phyloP scores from a whole-genome alignment of 352 stramenopile species.

The Pythium aphanidermatum region DNA sequence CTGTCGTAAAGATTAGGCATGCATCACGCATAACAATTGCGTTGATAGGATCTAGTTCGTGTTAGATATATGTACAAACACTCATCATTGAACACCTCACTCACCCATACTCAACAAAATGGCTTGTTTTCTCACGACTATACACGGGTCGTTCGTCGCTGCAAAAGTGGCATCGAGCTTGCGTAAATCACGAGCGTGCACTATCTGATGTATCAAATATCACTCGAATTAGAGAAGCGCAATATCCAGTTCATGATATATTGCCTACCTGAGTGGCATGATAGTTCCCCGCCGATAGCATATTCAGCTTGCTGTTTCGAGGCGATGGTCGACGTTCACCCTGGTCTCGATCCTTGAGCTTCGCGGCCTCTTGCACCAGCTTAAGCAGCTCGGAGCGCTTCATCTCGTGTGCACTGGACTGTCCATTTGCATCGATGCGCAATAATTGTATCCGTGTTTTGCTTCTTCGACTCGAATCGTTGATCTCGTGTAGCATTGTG shows the following conservation, averaged over 20 bases:
- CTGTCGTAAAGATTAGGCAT: conserved; percentile 44
- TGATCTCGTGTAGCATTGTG: neutral
- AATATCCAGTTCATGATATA: neutral
- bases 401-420: neutral
- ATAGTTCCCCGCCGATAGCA: conserved; percentile 8
- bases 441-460: too few species aligned
- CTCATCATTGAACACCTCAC: neutral
- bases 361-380: conserved; percentile 7
- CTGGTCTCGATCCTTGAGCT: neutral
- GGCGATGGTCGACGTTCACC: conserved; percentile 1
- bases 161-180: conserved; percentile 66
- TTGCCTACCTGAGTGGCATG: conserved; percentile 1
- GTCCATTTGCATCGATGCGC: conserved; percentile 2
- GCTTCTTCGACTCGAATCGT: conserved; percentile 3
- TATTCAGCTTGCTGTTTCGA: conserved; percentile 7
- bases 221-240: neutral
- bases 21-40: conserved; percentile 46
- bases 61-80: too few species aligned
- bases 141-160: conserved; percentile 51
- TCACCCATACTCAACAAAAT: conserved; percentile 58
- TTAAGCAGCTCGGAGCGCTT: conserved; percentile 9
- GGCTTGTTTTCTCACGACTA: conserved; percentile 58
- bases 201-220: conserved; percentile 20
- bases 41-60: conserved; percentile 53
- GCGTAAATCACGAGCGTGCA: conserved; percentile 58